phyloP scores from a whole-genome alignment of 257 asterid species.

The Euphrasia confusa region DNA sequence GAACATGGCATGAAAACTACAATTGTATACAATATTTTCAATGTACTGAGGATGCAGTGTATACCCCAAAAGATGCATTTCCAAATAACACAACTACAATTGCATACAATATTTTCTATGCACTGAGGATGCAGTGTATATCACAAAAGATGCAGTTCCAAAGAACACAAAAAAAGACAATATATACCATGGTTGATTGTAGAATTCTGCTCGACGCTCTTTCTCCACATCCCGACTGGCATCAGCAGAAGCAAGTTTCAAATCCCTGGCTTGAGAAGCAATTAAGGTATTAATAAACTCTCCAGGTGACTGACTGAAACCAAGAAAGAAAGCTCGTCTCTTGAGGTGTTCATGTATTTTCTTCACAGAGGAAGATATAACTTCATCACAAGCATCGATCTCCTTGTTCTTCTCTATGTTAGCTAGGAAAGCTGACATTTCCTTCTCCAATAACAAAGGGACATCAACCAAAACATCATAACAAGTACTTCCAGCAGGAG shows the following conservation, averaged over 20 bases:
- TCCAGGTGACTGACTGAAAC: slow-evolving; percentile 87
- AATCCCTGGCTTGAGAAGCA: slow-evolving; percentile 82
- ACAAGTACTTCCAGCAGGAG: slow-evolving; percentile 72
- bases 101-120: not conserved
- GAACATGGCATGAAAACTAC: not conserved
- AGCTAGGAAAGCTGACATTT: slow-evolving; percentile 45
- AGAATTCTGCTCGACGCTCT: slow-evolving; percentile 69
- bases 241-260: slow-evolving; percentile 70
- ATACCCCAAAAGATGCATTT: slow-evolving; percentile 1
- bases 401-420: slow-evolving; percentile 50
- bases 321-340: slow-evolving; percentile 77
- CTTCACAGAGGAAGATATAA: slow-evolving; percentile 58
- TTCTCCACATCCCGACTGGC: slow-evolving; percentile 55
- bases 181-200: slow-evolving; percentile 71
- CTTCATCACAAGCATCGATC: slow-evolving; percentile 61
- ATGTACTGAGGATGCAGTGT: not conserved
- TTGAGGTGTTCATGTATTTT: slow-evolving; percentile 57
- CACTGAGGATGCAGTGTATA: not conserved
- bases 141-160: not conserved
- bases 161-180: slow-evolving; percentile 11
- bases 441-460: slow-evolving; percentile 52
- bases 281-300: slow-evolving; percentile 74
- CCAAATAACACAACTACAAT: not conserved
- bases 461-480: slow-evolving; percentile 78
- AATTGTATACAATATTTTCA: not conserved